Evolutionary conservation across 768 basidiomycete species (phyloP).

Genomic region (Pleurotus eryngii): DNA sequence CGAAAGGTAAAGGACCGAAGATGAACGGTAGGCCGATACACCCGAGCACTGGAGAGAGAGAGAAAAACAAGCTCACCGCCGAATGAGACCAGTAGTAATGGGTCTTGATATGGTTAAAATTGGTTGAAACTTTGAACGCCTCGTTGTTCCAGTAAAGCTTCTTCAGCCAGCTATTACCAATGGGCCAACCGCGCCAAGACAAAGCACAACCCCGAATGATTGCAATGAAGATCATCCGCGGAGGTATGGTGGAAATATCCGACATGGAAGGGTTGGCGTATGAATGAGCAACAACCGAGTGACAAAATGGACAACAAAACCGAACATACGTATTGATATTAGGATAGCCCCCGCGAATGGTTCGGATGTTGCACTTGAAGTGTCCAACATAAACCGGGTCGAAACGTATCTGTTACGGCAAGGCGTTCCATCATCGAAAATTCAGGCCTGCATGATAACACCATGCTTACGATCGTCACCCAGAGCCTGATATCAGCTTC

Average conservation of each 20-base stretch:
- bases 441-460: not conserved
- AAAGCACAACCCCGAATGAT: no score
- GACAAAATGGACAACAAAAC: not conserved
- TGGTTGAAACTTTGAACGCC: conserved; percentile 83
- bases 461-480: conserved; percentile 79
- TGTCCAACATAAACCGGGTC: conserved; percentile 88
- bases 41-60: not conserved
- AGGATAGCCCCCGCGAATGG: conserved; percentile 86
- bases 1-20: not conserved
- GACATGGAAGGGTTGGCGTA: no score
- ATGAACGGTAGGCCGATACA: not conserved
- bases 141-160: conserved; percentile 88
- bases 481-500: conserved; percentile 85
- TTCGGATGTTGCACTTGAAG: conserved; percentile 92
- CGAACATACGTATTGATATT: conserved; percentile 61
- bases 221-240: no score
- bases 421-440: not conserved
- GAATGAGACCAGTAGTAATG: conserved; percentile 69
- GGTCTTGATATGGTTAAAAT: conserved; percentile 87
- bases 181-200: not conserved
- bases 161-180: conserved; percentile 61
- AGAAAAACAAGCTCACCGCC: conserved; percentile 24
- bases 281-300: no score
- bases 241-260: no score
- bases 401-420: conserved; percentile 63